These are phyloP conservation scores for Circinella umbellata DNA, from an alignment of 371 early-diverging fungal genomes.

Conservation along the genomic window DNA sequence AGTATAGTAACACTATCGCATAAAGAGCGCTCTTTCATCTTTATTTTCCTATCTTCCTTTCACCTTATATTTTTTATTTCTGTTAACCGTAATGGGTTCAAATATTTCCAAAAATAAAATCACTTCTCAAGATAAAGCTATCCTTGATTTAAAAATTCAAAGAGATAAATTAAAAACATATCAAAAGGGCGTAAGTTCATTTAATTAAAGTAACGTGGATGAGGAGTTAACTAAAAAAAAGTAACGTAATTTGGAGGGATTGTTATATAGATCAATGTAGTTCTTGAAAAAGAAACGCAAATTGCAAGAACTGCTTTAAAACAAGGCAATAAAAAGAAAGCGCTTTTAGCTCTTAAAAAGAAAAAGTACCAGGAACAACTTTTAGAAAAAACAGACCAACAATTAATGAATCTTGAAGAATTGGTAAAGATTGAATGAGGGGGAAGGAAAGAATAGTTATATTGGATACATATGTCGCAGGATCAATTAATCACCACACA, in stretches of 20 bases:
- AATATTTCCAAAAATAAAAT: conserved; percentile 59
- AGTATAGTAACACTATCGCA: too few species aligned
- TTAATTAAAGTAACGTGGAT: neutral
- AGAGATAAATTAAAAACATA: conserved; percentile 92
- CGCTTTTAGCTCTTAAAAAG: conserved; percentile 89
- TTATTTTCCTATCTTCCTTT: neutral
- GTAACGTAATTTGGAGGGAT: neutral
- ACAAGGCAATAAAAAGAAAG: conserved; percentile 79
- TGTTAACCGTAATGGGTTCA: conserved; percentile 9
- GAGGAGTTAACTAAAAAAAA: neutral
- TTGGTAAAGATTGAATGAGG: conserved; percentile 54
- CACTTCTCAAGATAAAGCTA: conserved; percentile 88
- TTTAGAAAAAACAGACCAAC: conserved; percentile 81
- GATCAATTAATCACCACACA: too few species aligned
- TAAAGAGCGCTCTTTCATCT: too few species aligned
- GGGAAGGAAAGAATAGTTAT: too few species aligned
- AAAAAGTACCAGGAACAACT: conserved; percentile 95
- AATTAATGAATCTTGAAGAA: conserved; percentile 88
- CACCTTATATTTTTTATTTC: neutral
- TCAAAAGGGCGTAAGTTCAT: conserved; percentile 59
- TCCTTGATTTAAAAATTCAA: conserved; percentile 94
- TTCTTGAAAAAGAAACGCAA: conserved; percentile 68
- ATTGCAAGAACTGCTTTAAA: conserved; percentile 67
- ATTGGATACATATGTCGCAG: too few species aligned
- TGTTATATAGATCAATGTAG: conserved; percentile 60